phyloP scores from a whole-genome alignment of 345 rosid species.

The Litchi chinensis region DNA sequence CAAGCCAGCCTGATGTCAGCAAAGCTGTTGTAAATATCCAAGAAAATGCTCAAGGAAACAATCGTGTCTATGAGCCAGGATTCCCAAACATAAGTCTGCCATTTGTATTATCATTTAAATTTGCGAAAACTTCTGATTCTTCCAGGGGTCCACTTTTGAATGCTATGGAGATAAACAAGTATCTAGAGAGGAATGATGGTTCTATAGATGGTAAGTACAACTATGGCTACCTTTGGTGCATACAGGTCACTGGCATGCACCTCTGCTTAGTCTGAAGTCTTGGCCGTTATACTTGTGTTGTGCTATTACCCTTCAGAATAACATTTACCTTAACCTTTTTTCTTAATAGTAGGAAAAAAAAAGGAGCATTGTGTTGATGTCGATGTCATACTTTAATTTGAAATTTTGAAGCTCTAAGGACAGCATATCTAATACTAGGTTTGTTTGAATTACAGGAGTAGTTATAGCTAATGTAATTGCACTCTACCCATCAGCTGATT shows the following conservation, averaged over 20 bases:
- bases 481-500: slow-evolving; percentile 55
- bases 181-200: slow-evolving; percentile 73
- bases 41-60: slow-evolving; percentile 85
- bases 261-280: background rate
- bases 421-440: slow-evolving; percentile 15
- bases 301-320: background rate
- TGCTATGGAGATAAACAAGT: slow-evolving; percentile 88
- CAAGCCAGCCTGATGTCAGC: slow-evolving; percentile 69
- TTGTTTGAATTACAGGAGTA: slow-evolving; percentile 55
- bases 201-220: slow-evolving; percentile 70
- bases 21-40: slow-evolving; percentile 79
- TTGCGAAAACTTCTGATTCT: slow-evolving; percentile 83
- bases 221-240: slow-evolving; percentile 13
- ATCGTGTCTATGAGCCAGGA: slow-evolving; percentile 87
- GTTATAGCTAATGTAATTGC: slow-evolving; percentile 53
- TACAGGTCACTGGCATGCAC: background rate
- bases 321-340: background rate
- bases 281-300: slow-evolving; percentile 9
- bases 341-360: background rate
- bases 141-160: slow-evolving; percentile 87
- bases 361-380: background rate
- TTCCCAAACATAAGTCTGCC: slow-evolving; percentile 75
- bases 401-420: slow-evolving; percentile 9
- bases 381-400: background rate
- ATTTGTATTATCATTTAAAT: slow-evolving; percentile 76